These are phyloP conservation scores for Boehmeria nivea DNA, from an alignment of 306 rosid genomes.

Conservation along the genomic window DNA sequence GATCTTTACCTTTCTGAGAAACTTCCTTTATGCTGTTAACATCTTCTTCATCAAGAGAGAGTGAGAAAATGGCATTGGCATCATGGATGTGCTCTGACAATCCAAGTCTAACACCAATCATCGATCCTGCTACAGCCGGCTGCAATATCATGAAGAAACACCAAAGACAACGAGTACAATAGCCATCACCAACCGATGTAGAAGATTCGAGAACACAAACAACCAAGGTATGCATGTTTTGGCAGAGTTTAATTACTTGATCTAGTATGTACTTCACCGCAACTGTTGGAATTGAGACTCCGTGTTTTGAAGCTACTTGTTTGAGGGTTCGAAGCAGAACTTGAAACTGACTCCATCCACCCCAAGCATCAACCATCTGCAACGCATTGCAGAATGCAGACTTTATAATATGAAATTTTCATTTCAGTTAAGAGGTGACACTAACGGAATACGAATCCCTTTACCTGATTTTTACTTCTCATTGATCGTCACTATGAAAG, in stretches of 20 bases:
- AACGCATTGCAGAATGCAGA: slow-evolving; percentile 11
- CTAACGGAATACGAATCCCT: no score
- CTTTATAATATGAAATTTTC: no score
- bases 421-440: no score
- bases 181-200: background rate
- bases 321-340: slow-evolving; percentile 77
- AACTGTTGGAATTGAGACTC: slow-evolving; percentile 73
- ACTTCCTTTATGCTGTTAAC: slow-evolving; percentile 65
- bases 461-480: no score
- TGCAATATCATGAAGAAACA: slow-evolving; percentile 39
- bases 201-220: background rate
- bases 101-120: slow-evolving; percentile 94
- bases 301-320: slow-evolving; percentile 70
- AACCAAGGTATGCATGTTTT: background rate
- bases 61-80: slow-evolving; percentile 64
- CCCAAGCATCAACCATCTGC: slow-evolving; percentile 98
- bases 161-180: slow-evolving; percentile 4
- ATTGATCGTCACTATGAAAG: no score
- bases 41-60: slow-evolving; percentile 82
- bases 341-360: slow-evolving; percentile 90
- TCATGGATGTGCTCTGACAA: slow-evolving; percentile 83
- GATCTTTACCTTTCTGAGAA: slow-evolving; percentile 65
- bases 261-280: slow-evolving; percentile 77
- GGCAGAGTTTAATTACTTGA: slow-evolving; percentile 47
- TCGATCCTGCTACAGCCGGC: slow-evolving; percentile 94